Evolutionary conservation across 345 rosid species (phyloP), one percentile per base, ranked within the genome.

Genomic region (Pistacia atlantica): DNA sequence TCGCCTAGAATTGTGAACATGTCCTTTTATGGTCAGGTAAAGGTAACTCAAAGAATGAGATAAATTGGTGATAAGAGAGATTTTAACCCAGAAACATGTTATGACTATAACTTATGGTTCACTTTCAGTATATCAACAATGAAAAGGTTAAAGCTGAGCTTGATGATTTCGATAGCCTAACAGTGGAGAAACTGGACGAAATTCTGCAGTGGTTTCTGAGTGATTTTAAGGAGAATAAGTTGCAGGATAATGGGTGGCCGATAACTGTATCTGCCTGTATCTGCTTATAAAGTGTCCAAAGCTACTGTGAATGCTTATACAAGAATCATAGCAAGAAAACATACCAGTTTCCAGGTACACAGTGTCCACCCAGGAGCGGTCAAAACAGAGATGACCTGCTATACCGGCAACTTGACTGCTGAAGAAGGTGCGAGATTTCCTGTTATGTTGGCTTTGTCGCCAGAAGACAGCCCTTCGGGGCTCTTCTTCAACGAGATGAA

Each of bases 361-460:
- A 42, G 76, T 56, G 48, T 72, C 13, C 76, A 57, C 28, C 73
- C 74, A 67, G 74, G 81, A 8, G 1, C 17, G 13, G 57, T 67
- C 31, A 76, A 73, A 42, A 73, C 78, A 37, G 71, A 77, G 8
- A 46, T 46, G 70, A 68, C 17, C 22, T 22, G 65, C 37, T 20
- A 73, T 20, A 58, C 28, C 16, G 65, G 80, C 62, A 45, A 38
- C 63, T 31, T 52, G 52, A 52, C 65, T 0, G 48, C 60, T 28
- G 69, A 76, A 69, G 69, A 72, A 42, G 77, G 67, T 31, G 80
- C 77, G 42, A 66, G 69, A 72, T 74, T 60, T 55, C 80, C 80
- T 31, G 77, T 72, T 13, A 59, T 65, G 77, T 14, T 77, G 73
- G 74, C 77, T 38, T 64, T 72, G 79, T 54, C 70, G 3, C 77